Evolutionary conservation across 192 early-diverging fungal genomes (phyloP).

Genomic region (Pilaira anomala): DNA sequence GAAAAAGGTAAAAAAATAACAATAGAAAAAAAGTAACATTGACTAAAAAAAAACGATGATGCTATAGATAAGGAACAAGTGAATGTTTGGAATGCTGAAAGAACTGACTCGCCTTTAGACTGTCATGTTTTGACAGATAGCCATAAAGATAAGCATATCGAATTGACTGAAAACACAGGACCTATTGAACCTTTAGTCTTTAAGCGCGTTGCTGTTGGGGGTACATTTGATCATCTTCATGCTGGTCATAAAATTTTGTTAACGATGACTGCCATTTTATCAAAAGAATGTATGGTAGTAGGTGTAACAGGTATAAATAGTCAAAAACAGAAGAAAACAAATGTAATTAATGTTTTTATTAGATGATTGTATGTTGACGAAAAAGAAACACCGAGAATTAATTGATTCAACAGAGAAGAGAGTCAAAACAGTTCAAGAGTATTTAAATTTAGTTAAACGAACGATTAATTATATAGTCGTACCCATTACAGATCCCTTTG

Average conservation of each 20-base stretch:
- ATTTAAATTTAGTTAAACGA: constrained; percentile 52
- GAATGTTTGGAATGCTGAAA: neutral
- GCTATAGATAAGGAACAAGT: neutral
- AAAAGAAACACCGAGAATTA: constrained; percentile 65
- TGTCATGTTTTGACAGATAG: neutral
- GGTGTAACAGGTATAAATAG: constrained; percentile 65
- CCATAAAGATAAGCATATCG: neutral
- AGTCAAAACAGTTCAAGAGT: constrained; percentile 54
- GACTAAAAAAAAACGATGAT: neutral
- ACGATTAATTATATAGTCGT: constrained; percentile 54
- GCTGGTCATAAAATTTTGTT: constrained; percentile 92
- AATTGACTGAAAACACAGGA: neutral
- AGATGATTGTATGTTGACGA: constrained; percentile 61
- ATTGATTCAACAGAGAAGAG: constrained; percentile 68
- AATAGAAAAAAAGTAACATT: neutral
- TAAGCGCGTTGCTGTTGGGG: constrained; percentile 72
- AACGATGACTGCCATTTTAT: constrained; percentile 71
- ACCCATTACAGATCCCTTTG: constrained; percentile 79
- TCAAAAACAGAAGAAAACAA: neutral
- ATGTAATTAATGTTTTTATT: neutral
- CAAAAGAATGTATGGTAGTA: constrained; percentile 60
- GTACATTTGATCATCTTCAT: constrained; percentile 98
- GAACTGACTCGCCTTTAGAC: neutral
- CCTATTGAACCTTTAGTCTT: constrained; percentile 6
- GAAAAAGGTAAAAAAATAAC: constrained; percentile 9